Base-by-base conservation (phyloP, 495 filamentous ascomycete genomes). In the Hypoxylon lienhwacheense region DNA sequence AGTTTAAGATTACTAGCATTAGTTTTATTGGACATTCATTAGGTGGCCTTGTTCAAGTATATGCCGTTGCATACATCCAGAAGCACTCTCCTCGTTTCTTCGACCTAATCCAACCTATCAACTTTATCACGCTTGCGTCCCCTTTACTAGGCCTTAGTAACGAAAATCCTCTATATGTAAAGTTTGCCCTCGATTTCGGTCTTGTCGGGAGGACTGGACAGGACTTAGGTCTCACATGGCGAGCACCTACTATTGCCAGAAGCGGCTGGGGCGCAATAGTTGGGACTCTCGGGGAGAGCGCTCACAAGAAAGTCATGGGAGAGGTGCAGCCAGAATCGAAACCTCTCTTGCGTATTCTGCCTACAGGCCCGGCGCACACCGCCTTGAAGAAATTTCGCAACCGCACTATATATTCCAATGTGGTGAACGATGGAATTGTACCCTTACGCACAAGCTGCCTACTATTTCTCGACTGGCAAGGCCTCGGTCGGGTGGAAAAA, bases 371-470 rank as follows among this genome's bases (percentile, higher is more conserved):
- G 20, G 93, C 93, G 4, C 91, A 97, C 70, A 81, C 83, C 29
- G 91, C 88, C 0, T 73, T 98, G 42, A 81, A 85, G 61, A 89
- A 86, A 68, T 98, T 97, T 63, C 79, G 89, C 35, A 95, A 93
- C 64, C 78, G 95, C 12, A 98, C 93, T 0, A 77, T 97, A 1
- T 98, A 98, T 66, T 95, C 91, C 1, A 98, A 98, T 63, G 90
- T 97, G 20, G 95, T 98, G 33, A 98, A 98, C 70, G 93, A 98
- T 71, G 93, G 93, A 2, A 97, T 98, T 65, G 93, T 98, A 5
- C 93, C 93, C 1, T 68, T 97, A 28, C 81, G 95, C 7, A 98
- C 93, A 8, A 97, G 95, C 41, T 97, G 91, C 68, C 75, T 98
- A 11, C 76, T 97, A n/a, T 98, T 97, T 61, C 78, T 98, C 5